Evolutionary conservation across 768 basidiomycete genomes (phyloP).

Genomic region (Dictyophora rubrovolvata): DNA sequence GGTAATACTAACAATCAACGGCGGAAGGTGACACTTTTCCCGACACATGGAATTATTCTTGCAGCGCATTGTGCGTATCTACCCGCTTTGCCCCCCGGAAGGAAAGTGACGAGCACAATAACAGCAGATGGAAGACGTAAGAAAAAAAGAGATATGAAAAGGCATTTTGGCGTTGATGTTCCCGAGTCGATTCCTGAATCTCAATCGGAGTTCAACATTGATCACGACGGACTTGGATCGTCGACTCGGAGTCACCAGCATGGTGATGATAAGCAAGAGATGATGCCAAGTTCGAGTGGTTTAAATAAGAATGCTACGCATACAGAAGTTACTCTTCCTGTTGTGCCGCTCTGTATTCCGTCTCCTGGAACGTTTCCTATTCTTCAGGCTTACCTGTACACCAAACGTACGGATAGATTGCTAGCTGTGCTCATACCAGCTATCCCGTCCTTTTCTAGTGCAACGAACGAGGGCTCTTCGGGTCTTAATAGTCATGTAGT

Average conservation of each 20-base stretch:
- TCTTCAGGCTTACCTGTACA: constrained; percentile 61
- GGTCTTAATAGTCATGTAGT: not conserved
- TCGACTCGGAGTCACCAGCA: not conserved
- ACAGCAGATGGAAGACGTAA: not conserved
- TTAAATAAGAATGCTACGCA: no score
- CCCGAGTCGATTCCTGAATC: constrained; percentile 18
- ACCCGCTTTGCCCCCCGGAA: constrained; percentile 35
- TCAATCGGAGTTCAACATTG: constrained; percentile 17
- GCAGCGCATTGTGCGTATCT: constrained; percentile 51
- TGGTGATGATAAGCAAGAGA: not conserved
- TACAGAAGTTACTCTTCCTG: constrained; percentile 34
- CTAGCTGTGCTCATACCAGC: constrained; percentile 52
- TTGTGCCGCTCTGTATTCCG: constrained; percentile 63
- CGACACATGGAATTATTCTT: constrained; percentile 53
- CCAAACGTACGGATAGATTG: constrained; percentile 46
- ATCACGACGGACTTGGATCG: not conserved
- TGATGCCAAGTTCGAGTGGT: not conserved
- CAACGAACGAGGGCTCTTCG: not conserved
- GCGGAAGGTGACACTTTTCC: constrained; percentile 42
- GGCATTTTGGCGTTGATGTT: not conserved
- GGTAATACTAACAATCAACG: constrained; percentile 20
- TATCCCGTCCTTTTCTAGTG: not conserved
- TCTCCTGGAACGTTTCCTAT: constrained; percentile 59
- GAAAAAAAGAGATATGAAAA: not conserved
- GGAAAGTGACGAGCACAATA: not conserved